These are phyloP conservation scores for Venturia asperata DNA, from an alignment of 2,329 filamentous ascomycete genomes.

Conservation along the genomic window DNA sequence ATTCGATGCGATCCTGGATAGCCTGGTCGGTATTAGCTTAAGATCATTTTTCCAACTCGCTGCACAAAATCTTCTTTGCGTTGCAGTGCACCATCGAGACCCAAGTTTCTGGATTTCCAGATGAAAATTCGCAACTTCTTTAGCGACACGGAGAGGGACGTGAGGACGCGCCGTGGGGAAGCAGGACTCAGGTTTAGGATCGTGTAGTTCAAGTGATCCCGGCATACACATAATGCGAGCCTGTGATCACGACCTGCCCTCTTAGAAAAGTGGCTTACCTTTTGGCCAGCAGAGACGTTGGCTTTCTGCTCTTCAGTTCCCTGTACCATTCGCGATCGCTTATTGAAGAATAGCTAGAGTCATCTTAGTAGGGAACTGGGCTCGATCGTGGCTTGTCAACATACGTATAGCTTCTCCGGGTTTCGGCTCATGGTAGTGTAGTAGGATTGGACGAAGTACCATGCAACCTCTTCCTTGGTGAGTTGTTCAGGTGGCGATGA, in stretches of 20 bases:
- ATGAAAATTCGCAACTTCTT: background rate
- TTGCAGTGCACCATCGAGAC: background rate
- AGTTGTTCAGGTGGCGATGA: slow-evolving; percentile 22
- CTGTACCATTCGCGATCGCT: slow-evolving; percentile 89
- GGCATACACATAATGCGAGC: background rate
- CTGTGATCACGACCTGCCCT: background rate
- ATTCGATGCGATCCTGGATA: slow-evolving; percentile 90
- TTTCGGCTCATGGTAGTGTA: slow-evolving; percentile 95
- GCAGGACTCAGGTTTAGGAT: background rate
- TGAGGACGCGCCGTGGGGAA: background rate
- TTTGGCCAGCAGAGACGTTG: slow-evolving; percentile 77
- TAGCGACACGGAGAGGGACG: background rate
- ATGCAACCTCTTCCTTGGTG: slow-evolving; percentile 87
- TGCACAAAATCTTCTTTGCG: background rate
- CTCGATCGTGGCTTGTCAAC: slow-evolving; percentile 23
- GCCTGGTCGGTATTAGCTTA: slow-evolving; percentile 45
- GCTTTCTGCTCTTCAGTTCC: slow-evolving; percentile 86
- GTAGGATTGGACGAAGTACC: slow-evolving; percentile 99
- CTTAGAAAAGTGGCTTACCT: slow-evolving; percentile 52
- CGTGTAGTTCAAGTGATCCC: background rate
- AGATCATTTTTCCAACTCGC: background rate
- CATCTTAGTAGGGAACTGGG: slow-evolving; percentile 24
- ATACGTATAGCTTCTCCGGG: slow-evolving; percentile 79
- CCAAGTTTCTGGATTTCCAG: background rate
- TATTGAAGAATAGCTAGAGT: slow-evolving; percentile 78